Base-by-base conservation (phyloP, 108 stramenopile genomes). In the Ochromonas danica region DNA sequence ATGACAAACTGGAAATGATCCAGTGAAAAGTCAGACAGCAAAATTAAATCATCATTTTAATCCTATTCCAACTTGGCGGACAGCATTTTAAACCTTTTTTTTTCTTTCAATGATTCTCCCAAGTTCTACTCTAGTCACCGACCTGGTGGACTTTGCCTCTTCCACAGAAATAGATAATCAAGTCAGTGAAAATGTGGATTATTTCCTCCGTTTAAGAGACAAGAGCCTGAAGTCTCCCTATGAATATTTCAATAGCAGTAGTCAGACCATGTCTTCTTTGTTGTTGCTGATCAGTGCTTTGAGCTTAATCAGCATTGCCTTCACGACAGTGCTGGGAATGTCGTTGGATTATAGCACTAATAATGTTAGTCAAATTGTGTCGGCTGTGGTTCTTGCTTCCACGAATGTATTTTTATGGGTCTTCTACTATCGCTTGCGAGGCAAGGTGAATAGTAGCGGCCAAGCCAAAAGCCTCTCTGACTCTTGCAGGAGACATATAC, bases 31-130 rank as follows among this genome's bases (percentile, higher is more conserved):
- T 57, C 51, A 57, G 51, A 57, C 51, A 57, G 51, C 51, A 57
- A 57, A 57, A 57, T 57, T 57, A 57, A 57, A 57, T 57, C 51
- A 57, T 57, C 51, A 57, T 57, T 57, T 57, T 57, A 57, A 57
- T 57, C 51, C 51, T 57, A 57, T 57, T 57, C 51, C 51, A 57
- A 57, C 51, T 57, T 57, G 51, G 51, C 51, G 51, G 51, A 57
- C 51, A 57, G 51, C 51, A 57, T 57, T 57, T 57, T 57, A 57
- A 57, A 57, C 51, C 51, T 57, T 57, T 57, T 57, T n/a, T 57
- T 57, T 57, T 57, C 51, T 57, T 57, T 57, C 51, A 57, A 57
- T 57, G 51, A 57, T 57, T 57, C 51, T 57, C 51, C 51, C 51
- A 57, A 57, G 51, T 57, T 57, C 51, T 57, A 57, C 51, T 57